phyloP scores from a whole-genome alignment of 768 basidiomycete species.

The Astraeus odoratus region DNA sequence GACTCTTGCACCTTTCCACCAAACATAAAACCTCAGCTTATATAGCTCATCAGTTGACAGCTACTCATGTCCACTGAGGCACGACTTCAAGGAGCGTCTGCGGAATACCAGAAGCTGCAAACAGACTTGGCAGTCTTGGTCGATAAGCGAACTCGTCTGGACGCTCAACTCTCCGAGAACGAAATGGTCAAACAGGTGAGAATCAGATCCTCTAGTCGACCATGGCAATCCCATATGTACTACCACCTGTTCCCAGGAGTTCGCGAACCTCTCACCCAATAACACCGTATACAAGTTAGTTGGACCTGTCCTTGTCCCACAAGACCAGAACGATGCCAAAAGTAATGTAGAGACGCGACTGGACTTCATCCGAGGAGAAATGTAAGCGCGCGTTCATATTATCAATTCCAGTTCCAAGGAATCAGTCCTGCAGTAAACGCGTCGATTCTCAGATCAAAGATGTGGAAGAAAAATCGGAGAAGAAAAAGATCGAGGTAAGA shows the following conservation, averaged over 20 bases:
- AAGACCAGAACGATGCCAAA: slow-evolving; percentile 84
- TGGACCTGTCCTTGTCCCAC: slow-evolving; percentile 84
- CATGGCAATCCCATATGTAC: too few species aligned
- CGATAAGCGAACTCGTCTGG: slow-evolving; percentile 80
- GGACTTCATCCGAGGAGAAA: slow-evolving; percentile 82
- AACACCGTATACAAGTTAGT: slow-evolving; percentile 88
- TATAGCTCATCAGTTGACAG: too few species aligned
- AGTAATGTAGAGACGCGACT: slow-evolving; percentile 84
- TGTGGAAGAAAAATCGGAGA: slow-evolving; percentile 65
- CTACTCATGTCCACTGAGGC: slow-evolving; percentile 46
- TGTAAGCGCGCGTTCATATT: slow-evolving; percentile 42
- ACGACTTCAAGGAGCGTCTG: slow-evolving; percentile 59
- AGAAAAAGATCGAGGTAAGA: slow-evolving; percentile 74
- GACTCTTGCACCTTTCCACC: too few species aligned
- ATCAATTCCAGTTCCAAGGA: background rate
- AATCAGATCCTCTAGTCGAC: too few species aligned
- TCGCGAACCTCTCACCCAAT: slow-evolving; percentile 59
- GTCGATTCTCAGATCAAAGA: slow-evolving; percentile 81
- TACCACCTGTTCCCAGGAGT: slow-evolving; percentile 53
- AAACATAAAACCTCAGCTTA: too few species aligned
- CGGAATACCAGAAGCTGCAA: slow-evolving; percentile 80
- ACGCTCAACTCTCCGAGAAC: slow-evolving; percentile 87
- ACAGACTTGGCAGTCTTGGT: slow-evolving; percentile 63
- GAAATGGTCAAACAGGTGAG: slow-evolving; percentile 83
- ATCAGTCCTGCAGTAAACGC: slow-evolving; percentile 47